Base-by-base conservation (phyloP, 768 basidiomycete genomes). In the Amanita thiersii region DNA sequence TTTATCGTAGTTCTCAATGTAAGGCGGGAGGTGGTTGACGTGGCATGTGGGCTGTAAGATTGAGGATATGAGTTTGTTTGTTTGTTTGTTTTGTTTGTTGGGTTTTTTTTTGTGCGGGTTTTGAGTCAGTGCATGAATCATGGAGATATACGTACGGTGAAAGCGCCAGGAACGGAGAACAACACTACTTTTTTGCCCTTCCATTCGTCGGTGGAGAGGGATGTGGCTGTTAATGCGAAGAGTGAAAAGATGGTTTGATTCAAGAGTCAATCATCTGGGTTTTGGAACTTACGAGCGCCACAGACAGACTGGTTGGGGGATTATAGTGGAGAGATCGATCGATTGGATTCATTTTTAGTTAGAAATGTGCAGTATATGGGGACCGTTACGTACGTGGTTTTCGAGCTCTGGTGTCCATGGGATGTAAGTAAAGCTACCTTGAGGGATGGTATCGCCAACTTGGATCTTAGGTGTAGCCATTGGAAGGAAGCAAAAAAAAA, bases 151-250 rank as follows among this genome's bases (percentile, higher is more conserved):
- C 79, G 46, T 47, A 86, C 85, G 11, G 85, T 85, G 65, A 87
- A 86, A 11, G 85, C 83, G 34, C 86, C 86, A 12, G 86, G 86
- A 24, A 87, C 83, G 43, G 82, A 67, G 57, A 89, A 71, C 39
- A 88, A 54, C 26, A 88, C 81, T 39, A 89, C 82, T 57, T 82
- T 85, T 68, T 89, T 89, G 54, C 79, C 80, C 58, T 80, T 81
- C 82, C 82, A 87, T 35, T 73, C 68, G 44, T 77, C 65, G 19
- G 75, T 84, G 28, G 59, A 62, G 47, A 86, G 61, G 29, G 64
- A 64, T 33, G 61, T 58, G 26, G 78, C 82, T 83, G 54, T 0
- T 28, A 3, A 19, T 20, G 31, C 11, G 34, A 26, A 25, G 35
- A 44, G 40, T 44, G 42, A 42, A 7, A 12, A 15, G 28, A 11